phyloP scores from a whole-genome alignment of 108 stramenopile species.

The Thalassiosira profunda region DNA sequence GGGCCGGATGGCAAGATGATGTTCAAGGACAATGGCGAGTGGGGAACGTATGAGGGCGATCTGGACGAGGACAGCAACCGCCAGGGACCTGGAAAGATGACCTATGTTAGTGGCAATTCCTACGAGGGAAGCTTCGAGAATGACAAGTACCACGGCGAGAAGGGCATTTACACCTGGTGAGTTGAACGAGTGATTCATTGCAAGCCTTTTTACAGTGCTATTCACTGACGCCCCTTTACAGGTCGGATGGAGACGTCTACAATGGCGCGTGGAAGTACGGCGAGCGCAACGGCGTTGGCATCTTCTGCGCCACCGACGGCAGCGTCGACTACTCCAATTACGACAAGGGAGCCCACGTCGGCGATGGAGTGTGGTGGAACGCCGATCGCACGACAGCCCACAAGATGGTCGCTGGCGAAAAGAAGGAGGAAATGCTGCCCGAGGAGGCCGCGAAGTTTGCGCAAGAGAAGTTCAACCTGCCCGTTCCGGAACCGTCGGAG shows the following conservation, averaged over 20 bases:
- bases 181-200: too few species aligned
- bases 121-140: conserved; percentile 27
- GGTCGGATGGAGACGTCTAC: conserved; percentile 23
- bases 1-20: conserved; percentile 13
- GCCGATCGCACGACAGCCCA: conserved; percentile 18
- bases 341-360: conserved; percentile 3
- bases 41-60: conserved; percentile 24
- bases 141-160: conserved; percentile 30
- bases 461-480: background rate
- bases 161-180: conserved; percentile 24
- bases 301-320: conserved; percentile 6
- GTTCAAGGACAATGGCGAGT: conserved; percentile 42
- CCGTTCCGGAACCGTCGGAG: background rate
- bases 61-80: conserved; percentile 11
- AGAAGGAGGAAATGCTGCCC: background rate
- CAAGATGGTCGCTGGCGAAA: conserved; percentile 12
- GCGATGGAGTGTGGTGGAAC: conserved; percentile 24
- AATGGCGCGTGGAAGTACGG: conserved; percentile 28
- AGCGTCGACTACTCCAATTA: conserved; percentile 17
- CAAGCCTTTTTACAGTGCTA: too few species aligned
- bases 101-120: conserved; percentile 8
- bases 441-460: conserved; percentile 17
- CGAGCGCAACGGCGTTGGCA: conserved; percentile 27
- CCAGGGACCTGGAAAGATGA: conserved; percentile 22
- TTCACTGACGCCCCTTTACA: too few species aligned